Percentiles rank a stretch among this genome's conserved stretches.
These are phyloP conservation scores for Penstemon eatonii DNA, from an alignment of 257 asterid species.

Conservation along the genomic window DNA sequence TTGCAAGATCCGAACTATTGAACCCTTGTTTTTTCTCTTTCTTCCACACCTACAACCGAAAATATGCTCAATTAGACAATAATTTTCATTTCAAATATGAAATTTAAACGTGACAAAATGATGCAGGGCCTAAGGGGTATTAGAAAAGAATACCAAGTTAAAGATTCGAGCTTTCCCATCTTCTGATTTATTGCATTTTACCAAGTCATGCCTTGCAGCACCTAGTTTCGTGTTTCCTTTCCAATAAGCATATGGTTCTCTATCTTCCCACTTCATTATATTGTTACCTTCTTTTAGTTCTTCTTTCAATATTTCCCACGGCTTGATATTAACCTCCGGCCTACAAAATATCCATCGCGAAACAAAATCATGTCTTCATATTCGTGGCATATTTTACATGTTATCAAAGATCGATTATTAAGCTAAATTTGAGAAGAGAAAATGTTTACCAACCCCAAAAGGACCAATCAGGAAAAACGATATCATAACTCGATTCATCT, in stretches of 20 bases:
- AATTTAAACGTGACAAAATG: too few relatives aligned
- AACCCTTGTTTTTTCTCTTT: constrained; percentile 58
- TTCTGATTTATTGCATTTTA: constrained; percentile 52
- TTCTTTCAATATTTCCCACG: constrained; percentile 67
- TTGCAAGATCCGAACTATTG: constrained; percentile 54
- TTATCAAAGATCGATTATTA: neutral
- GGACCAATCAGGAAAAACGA: constrained; percentile 91
- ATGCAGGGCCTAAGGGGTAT: neutral
- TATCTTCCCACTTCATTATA: constrained; percentile 58
- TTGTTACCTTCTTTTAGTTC: constrained; percentile 54
- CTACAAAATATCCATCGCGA: constrained; percentile 33
- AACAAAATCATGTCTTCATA: neutral
- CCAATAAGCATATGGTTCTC: constrained; percentile 89
- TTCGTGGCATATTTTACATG: too few relatives aligned
- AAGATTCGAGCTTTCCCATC: constrained; percentile 63
- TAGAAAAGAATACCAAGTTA: constrained; percentile 44
- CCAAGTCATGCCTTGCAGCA: constrained; percentile 39
- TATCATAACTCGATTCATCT: constrained; percentile 54
- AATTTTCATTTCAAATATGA: neutral
- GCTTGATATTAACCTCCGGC: constrained; percentile 82
- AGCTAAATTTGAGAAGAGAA: constrained; percentile 20
- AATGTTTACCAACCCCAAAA: constrained; percentile 97
- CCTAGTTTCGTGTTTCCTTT: constrained; percentile 58
- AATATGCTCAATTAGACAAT: neutral
- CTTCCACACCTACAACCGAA: constrained; percentile 57